These are phyloP conservation scores for Aspergillus awamori DNA, from an alignment of 2,329 filamentous ascomycete species.

Conservation along the genomic window DNA sequence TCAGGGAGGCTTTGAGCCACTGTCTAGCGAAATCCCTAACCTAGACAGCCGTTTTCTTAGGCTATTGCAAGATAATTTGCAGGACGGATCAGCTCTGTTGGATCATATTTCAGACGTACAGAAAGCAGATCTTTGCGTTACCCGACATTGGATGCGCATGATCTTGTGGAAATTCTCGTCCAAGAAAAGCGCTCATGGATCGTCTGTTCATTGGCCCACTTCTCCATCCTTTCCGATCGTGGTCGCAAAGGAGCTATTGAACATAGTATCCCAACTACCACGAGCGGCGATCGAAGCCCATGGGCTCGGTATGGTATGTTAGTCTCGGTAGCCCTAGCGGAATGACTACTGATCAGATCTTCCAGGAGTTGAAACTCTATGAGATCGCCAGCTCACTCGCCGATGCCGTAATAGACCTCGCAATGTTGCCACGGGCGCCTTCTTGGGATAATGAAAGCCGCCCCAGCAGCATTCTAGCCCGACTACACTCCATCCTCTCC, in stretches of 20 bases:
- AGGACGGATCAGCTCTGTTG: conserved; percentile 44
- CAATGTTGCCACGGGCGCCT: conserved; percentile 15
- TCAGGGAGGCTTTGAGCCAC: conserved; percentile 6
- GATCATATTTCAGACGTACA: conserved; percentile 53
- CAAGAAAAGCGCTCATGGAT: conserved; percentile 29
- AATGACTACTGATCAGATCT: background rate
- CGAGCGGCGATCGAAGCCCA: conserved; percentile 54
- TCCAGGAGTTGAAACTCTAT: conserved; percentile 33
- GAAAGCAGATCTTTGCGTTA: conserved; percentile 54
- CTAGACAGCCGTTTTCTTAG: conserved; percentile 34
- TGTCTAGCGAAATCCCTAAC: conserved; percentile 22
- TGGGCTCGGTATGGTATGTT: conserved; percentile 46
- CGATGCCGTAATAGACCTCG: conserved; percentile 26
- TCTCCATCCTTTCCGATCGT: conserved; percentile 39
- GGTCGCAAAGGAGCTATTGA: conserved; percentile 52
- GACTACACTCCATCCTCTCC: conserved; percentile 27
- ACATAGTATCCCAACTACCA: conserved; percentile 49
- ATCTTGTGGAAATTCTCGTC: conserved; percentile 51
- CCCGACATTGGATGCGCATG: conserved; percentile 56
- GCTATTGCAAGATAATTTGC: conserved; percentile 47
- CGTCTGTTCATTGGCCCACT: conserved; percentile 17
- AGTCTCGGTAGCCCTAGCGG: background rate
- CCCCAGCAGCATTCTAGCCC: conserved; percentile 24
- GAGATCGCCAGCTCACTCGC: conserved; percentile 32
- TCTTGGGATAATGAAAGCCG: conserved; percentile 25